Base-by-base conservation (phyloP, 441 rosid genomes). In the Croton laevigatus region DNA sequence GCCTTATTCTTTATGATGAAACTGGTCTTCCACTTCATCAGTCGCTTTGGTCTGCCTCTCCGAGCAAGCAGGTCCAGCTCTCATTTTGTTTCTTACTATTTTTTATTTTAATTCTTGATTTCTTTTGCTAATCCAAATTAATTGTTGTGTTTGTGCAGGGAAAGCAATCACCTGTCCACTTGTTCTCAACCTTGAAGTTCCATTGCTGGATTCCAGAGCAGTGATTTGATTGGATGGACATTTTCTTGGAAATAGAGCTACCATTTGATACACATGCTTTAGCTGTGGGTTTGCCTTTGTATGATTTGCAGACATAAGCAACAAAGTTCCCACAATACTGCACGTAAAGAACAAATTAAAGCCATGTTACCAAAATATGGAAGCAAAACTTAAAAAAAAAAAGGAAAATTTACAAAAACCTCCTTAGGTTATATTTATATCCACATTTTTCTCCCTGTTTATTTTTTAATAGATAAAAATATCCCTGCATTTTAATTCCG, bases 1-100 rank as follows among this genome's bases (percentile, higher is more conserved):
- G 97, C 13, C 77, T 91, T 20, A 91, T 93, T 78, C 80, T 93
- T 65, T 91, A 91, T 55, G 93, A 91, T 64, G 85, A 89, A 68
- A 70, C 62, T 7, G 96, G 98, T 6, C 81, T 62, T 52, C 79
- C 69, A 6, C 82, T 88, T 66, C 72, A 73, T 62, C 79, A 75
- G 12, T 67, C 87, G 40, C 55, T 66, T 46, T 60, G 32, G 32
- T 27, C 32, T 27, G 32, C 74, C 32, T 71, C 75, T 40, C 16
- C n/a, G 53, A 44, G 8, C 22, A 61, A 19, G 22, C 81, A 74
- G 76, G 81, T 72, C 4, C 2, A 1, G 3, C 3, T 45, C 12
- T 48, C 4, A 9, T 46, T 13, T 4, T 12, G 13, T 46, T 46
- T 10, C 14, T 46, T 46, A 46, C 12, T 12, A 1, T 12, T n/a